Evolutionary conservation across 345 rosid genomes (phyloP).

Genomic region (Brassica incana): DNA sequence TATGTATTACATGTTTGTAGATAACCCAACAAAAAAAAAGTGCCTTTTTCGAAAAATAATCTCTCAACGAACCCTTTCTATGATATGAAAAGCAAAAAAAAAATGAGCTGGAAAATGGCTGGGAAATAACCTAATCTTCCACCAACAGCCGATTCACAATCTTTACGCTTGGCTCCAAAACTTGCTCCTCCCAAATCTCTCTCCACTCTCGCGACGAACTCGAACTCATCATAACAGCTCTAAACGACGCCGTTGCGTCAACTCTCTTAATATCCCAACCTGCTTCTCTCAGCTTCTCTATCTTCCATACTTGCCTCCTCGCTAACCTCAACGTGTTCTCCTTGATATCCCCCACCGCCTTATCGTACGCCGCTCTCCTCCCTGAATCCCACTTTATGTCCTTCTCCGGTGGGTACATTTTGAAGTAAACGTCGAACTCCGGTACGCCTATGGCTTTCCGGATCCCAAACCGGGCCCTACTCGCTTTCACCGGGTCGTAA

Average conservation of each 20-base stretch:
- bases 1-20: slow-evolving; percentile 10
- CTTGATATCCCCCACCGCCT: slow-evolving; percentile 70
- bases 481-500: slow-evolving; percentile 45
- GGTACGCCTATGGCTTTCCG: slow-evolving; percentile 43
- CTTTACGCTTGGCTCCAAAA: slow-evolving; percentile 76
- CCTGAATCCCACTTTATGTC: neutral
- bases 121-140: slow-evolving; percentile 59
- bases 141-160: slow-evolving; percentile 74
- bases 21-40: neutral
- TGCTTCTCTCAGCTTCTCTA: slow-evolving; percentile 47
- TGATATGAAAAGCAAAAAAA: neutral
- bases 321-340: slow-evolving; percentile 80
- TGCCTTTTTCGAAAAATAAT: neutral
- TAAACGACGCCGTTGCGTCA: slow-evolving; percentile 78
- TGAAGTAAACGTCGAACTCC: slow-evolving; percentile 64
- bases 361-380: slow-evolving; percentile 53
- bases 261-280: slow-evolving; percentile 78
- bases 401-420: slow-evolving; percentile 7
- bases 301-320: slow-evolving; percentile 71
- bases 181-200: slow-evolving; percentile 71
- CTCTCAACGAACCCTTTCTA: neutral
- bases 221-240: slow-evolving; percentile 37
- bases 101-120: slow-evolving; percentile 45
- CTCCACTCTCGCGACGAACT: slow-evolving; percentile 41
- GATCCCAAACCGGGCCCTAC: neutral